Base-by-base conservation (phyloP, 169 alveolate genomes). In the Plasmodium sp. region DNA sequence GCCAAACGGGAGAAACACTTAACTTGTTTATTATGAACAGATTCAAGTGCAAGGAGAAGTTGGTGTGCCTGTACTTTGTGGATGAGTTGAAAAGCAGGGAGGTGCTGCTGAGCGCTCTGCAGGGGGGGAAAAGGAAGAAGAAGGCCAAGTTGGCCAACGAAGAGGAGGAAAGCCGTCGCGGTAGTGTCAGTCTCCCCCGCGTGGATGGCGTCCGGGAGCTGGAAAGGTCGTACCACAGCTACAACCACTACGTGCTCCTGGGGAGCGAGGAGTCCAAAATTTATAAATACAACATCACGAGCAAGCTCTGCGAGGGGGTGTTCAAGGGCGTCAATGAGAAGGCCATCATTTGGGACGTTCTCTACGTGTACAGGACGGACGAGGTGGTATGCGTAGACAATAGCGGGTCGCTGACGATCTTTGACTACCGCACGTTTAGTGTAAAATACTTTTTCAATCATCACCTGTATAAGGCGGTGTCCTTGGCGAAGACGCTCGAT, bases 241-340 rank as follows among this genome's bases (percentile, higher is more conserved):
- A 90, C 83, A 79, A 73, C 5, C 94, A 90, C 48, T 90, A 80
- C 72, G 94, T 67, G 14, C 41, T 90, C 10, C 45, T 90, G 33
- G 94, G 94, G 7, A 80, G 91, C 12, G 94, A 80, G 9, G 41
- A 90, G 2, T 90, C 94, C n/a, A 90, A 45, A 90, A 90, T 90
- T 41, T 90, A 90, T 36, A 90, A 90, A 33, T 90, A 90, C n/a
- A 67, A 81, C 45, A 56, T 90, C 4, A 34, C 51, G 18, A 80
- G 56, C 5, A 90, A 80, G 45, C 10, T 1, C 33, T 90, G 90
- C 41, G 83, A 36, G 33, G 94, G 94, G 7, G 90, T 62, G 36
- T 90, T 67, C 73, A 4, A 56, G 9, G 36, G 90, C 6, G 73
- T 80, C n/a, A 79, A 90, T 90, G 81, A 80, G 2, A 48, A 80